Evolutionary conservation across 495 filamentous ascomycete species (phyloP).

Genomic region (Lasiosphaeris hirsuta): DNA sequence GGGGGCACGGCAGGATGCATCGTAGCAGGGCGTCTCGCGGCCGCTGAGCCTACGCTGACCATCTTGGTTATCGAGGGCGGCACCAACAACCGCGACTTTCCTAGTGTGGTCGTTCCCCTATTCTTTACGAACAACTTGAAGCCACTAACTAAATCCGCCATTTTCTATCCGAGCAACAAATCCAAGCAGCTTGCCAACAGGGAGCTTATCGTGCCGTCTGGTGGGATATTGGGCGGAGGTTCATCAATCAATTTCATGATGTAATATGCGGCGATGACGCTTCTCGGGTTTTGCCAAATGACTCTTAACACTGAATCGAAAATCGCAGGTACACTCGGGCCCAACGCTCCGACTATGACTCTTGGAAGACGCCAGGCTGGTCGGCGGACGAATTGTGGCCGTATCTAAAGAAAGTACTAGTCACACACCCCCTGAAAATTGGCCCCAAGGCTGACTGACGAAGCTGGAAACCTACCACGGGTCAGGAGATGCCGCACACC

Average conservation of each 20-base stretch:
- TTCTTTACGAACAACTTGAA: constrained; percentile 31
- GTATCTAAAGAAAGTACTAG: constrained; percentile 50
- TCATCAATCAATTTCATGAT: constrained; percentile 60
- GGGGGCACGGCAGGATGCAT: constrained; percentile 50
- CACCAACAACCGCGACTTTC: constrained; percentile 44
- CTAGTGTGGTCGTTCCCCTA: constrained; percentile 42
- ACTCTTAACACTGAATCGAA: not conserved
- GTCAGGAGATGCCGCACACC: constrained; percentile 23
- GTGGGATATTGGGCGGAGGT: constrained; percentile 57
- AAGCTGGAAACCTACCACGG: constrained; percentile 51
- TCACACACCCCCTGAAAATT: not conserved
- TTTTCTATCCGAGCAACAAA: constrained; percentile 35
- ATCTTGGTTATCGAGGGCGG: constrained; percentile 52
- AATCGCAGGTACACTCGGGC: constrained; percentile 27
- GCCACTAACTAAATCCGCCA: constrained; percentile 32
- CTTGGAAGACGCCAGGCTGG: constrained; percentile 55
- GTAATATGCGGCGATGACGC: constrained; percentile 5
- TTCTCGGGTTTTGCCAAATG: not conserved
- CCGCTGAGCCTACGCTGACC: constrained; percentile 47
- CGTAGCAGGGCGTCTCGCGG: constrained; percentile 46
- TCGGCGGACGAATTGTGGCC: constrained; percentile 48
- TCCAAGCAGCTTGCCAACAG: constrained; percentile 44
- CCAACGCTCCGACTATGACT: constrained; percentile 47
- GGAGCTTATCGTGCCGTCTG: constrained; percentile 48
- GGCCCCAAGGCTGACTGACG: not conserved